A percentile compares a stretch with the other conserved stretches of the same genome.
These are phyloP conservation scores for Wakefieldia striispora DNA, from an alignment of 768 basidiomycete species.

Conservation along the genomic window DNA sequence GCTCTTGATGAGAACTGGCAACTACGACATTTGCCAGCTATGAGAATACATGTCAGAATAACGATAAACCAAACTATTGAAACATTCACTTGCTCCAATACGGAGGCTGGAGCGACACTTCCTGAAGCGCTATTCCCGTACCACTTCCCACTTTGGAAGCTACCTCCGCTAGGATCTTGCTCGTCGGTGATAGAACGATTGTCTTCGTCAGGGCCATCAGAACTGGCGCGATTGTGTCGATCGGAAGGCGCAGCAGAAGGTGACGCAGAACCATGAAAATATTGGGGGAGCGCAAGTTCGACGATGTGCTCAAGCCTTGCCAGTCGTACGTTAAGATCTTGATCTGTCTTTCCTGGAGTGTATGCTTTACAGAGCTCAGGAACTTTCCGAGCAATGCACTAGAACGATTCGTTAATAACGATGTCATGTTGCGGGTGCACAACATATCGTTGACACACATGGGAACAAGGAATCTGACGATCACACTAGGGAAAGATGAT, in stretches of 20 bases:
- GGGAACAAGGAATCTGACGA: constrained; percentile 80
- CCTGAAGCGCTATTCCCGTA: constrained; percentile 81
- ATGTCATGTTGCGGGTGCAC: neutral
- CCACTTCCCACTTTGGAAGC: constrained; percentile 84
- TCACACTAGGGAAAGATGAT: constrained; percentile 59
- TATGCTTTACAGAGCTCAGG: constrained; percentile 87
- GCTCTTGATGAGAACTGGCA: constrained; percentile 34
- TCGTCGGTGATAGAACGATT: constrained; percentile 71
- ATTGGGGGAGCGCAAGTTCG: constrained; percentile 77
- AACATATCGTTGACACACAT: constrained; percentile 47
- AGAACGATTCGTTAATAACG: constrained; percentile 16
- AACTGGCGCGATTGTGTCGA: constrained; percentile 44
- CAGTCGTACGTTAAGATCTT: constrained; percentile 73
- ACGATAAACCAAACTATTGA: constrained; percentile 12
- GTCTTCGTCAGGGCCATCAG: constrained; percentile 60
- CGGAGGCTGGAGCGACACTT: constrained; percentile 76
- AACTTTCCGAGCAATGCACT: constrained; percentile 85
- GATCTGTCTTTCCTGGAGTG: constrained; percentile 83
- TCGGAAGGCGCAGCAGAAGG: constrained; percentile 33
- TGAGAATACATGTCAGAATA: constrained; percentile 21
- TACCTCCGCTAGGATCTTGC: constrained; percentile 71
- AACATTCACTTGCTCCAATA: constrained; percentile 70
- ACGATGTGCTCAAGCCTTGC: constrained; percentile 79
- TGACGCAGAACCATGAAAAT: constrained; percentile 45
- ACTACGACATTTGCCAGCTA: constrained; percentile 57